A percentile compares a stretch with the other conserved stretches of the same genome.
Conservation (phyloP, 352 stramenopile genomes). For the Halophytophthora polymorphica region DNA sequence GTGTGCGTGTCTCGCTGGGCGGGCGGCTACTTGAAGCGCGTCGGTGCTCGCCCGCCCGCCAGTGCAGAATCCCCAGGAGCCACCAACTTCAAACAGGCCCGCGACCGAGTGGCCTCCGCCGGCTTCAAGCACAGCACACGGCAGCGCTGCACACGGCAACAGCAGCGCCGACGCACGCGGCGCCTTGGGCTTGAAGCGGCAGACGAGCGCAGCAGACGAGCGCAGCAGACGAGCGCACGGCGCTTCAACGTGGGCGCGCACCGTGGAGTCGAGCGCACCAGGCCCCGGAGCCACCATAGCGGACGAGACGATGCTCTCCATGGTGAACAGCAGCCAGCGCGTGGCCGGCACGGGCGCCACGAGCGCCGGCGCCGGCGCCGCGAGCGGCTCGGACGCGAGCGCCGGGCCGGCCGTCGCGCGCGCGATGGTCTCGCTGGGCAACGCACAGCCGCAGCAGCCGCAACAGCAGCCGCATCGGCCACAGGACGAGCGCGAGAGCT, state of each 20-base stretch:
- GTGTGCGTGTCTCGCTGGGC: too few species aligned
- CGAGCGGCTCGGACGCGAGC: constrained; percentile 7
- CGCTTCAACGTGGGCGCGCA: constrained; percentile 22
- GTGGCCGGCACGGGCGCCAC: constrained; percentile 14
- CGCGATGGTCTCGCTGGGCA: constrained; percentile 26
- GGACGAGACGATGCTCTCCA: constrained; percentile 50
- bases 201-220: too few species aligned
- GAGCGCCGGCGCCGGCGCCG: constrained; percentile 8
- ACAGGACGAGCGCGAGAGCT: not conserved
- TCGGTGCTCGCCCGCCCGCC: constrained; percentile 14
- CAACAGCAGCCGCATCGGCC: constrained; percentile 10
- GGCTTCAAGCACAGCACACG: constrained; percentile 1
- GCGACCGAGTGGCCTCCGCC: not conserved
- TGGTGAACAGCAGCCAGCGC: constrained; percentile 45
- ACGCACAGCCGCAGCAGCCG: constrained; percentile 12
- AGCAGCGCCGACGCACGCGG: too few species aligned
- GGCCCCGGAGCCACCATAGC: constrained; percentile 17
- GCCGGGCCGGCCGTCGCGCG: constrained; percentile 27
- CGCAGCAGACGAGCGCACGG: constrained; percentile 6
- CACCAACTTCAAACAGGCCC: constrained; percentile 73
- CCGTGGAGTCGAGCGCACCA: constrained; percentile 3
- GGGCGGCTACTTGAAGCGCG: constrained; percentile 59
- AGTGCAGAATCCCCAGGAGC: constrained; percentile 46
- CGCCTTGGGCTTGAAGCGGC: too few species aligned
- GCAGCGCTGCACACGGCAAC: too few species aligned